A percentile compares a stretch with the other conserved stretches of the same genome.
Conservation (phyloP, 2,329 filamentous ascomycete genomes). For the Tolypocladium endophyticum region DNA sequence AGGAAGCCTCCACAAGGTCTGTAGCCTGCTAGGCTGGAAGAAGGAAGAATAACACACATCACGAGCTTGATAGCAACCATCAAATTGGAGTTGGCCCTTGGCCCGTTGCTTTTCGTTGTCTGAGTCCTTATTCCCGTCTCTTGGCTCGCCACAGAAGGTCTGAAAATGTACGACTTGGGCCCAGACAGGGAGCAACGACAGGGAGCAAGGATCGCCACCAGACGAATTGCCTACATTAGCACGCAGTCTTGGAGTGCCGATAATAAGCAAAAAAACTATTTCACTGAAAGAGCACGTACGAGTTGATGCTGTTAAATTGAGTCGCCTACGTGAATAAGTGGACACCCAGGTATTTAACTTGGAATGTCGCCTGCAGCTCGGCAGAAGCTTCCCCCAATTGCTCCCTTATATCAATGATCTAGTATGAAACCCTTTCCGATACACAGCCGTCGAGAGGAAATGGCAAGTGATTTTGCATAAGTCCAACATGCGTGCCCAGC, state of each 20-base stretch:
- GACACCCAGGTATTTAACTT: background rate
- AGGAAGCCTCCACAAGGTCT: no score
- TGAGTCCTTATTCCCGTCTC: no score
- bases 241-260: background rate
- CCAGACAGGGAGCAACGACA: background rate
- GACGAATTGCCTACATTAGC: background rate
- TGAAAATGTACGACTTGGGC: background rate
- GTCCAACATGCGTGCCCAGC: background rate
- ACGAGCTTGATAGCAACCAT: no score
- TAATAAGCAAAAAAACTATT: no score
- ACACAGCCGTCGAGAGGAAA: background rate
- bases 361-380: background rate
- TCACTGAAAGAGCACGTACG: background rate
- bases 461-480: background rate
- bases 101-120: no score
- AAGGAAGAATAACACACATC: no score
- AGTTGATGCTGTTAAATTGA: background rate
- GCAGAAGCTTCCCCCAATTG: background rate
- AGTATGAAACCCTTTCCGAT: background rate
- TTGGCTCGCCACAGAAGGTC: no score
- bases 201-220: background rate
- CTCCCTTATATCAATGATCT: background rate
- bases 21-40: no score
- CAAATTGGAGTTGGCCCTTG: no score
- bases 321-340: background rate